Evolutionary conservation across 2,329 filamentous ascomycete genomes (phyloP).

Genomic region (Amylocarpus encephaloides): DNA sequence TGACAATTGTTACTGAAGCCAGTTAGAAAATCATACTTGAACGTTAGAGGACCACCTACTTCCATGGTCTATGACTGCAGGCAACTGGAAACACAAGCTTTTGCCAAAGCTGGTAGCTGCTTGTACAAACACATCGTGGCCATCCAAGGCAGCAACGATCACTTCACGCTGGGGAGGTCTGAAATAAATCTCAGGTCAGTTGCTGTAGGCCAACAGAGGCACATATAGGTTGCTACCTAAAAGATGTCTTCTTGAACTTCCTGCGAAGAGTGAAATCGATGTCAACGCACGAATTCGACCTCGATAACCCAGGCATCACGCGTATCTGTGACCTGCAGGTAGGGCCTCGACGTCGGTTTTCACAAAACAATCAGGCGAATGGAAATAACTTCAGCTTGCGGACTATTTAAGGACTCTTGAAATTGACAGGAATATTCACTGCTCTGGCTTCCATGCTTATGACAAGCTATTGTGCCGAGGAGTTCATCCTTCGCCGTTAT

Average conservation of each 20-base stretch:
- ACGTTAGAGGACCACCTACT: conserved; percentile 43
- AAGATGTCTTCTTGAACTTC: conserved; percentile 68
- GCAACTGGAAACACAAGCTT: conserved; percentile 86
- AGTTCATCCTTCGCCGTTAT: too few species aligned
- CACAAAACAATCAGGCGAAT: too few species aligned
- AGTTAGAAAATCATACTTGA: conserved; percentile 14
- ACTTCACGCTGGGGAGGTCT: conserved; percentile 85
- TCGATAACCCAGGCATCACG: conserved; percentile 16
- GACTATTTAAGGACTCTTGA: too few species aligned
- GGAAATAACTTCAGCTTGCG: too few species aligned
- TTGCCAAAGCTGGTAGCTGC: conserved; percentile 89
- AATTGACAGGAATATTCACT: too few species aligned
- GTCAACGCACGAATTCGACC: conserved; percentile 50
- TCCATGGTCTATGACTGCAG: conserved; percentile 79
- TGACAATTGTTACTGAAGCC: conserved; percentile 70
- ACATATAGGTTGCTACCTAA: conserved; percentile 47
- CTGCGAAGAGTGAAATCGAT: conserved; percentile 68
- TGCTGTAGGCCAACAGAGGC: background rate
- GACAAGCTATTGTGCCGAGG: too few species aligned
- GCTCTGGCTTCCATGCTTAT: too few species aligned
- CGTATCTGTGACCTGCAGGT: too few species aligned
- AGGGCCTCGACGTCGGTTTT: too few species aligned
- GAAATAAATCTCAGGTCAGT: background rate
- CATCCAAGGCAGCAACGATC: conserved; percentile 71
- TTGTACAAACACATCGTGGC: conserved; percentile 88